Conservation (phyloP, 139 green algal genomes). For the Marvania coccoides region DNA sequence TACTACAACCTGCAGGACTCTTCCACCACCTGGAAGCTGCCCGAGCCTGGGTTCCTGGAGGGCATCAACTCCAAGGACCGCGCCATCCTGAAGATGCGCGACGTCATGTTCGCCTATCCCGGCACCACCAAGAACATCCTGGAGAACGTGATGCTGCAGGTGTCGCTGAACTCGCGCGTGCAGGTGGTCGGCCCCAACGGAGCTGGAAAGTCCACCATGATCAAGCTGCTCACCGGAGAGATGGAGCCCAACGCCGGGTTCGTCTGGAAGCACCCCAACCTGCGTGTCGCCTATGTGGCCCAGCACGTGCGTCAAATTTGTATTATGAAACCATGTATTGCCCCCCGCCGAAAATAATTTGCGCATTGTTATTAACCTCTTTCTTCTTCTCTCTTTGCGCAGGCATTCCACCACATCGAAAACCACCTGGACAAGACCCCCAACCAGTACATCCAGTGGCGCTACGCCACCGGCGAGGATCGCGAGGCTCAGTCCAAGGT, state of each 20-base stretch:
- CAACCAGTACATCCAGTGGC: conserved; percentile 91
- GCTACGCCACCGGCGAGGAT: conserved; percentile 85
- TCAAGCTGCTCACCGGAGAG: conserved; percentile 84
- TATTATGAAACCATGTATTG: no score
- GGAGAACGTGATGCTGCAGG: conserved; percentile 58
- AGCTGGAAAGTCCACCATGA: conserved; percentile 89
- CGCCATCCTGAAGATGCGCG: conserved; percentile 87
- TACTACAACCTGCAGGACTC: conserved; percentile 76
- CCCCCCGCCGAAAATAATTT: no score
- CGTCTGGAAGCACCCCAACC: conserved; percentile 86
- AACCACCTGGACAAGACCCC: conserved; percentile 20
- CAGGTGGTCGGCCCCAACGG: conserved; percentile 77
- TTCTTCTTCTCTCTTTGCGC: no score
- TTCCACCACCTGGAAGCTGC: conserved; percentile 68
- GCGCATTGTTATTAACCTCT: no score
- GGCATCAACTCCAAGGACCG: conserved; percentile 93
- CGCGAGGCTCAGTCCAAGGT: conserved; percentile 72
- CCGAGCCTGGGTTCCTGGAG: conserved; percentile 86
- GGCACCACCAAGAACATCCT: conserved; percentile 54
- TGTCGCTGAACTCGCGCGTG: conserved; percentile 71
- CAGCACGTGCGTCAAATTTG: no score
- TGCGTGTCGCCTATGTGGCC: conserved; percentile 91
- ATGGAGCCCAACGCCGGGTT: conserved; percentile 59
- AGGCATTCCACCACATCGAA: conserved; percentile 91
- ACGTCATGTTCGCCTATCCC: conserved; percentile 79